Percentiles rank a stretch among this genome's conserved stretches.
phyloP scores from a whole-genome alignment of 2,329 filamentous ascomycete species.

The Alternaria burnsii region DNA sequence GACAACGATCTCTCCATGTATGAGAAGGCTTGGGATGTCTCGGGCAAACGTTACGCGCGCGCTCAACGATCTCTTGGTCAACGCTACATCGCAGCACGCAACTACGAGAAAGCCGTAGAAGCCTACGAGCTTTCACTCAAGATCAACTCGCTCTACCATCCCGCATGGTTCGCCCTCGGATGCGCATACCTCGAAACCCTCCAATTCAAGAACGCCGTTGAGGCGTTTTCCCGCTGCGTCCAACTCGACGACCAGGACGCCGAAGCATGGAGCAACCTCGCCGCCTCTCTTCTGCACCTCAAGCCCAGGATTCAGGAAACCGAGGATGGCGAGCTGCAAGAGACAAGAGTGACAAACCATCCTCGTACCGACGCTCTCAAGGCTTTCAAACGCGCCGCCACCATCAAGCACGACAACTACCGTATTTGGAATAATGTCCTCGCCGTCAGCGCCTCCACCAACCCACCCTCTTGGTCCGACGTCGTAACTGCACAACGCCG shows the following conservation, averaged over 20 bases:
- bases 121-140: slow-evolving; percentile 81
- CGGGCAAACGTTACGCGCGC: slow-evolving; percentile 79
- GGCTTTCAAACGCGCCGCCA: slow-evolving; percentile 87
- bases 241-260: slow-evolving; percentile 88
- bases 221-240: slow-evolving; percentile 84
- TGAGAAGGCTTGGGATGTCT: slow-evolving; percentile 87
- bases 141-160: slow-evolving; percentile 81
- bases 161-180: slow-evolving; percentile 89
- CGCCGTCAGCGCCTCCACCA: slow-evolving; percentile 80
- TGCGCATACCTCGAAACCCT: slow-evolving; percentile 84
- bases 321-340: slow-evolving; percentile 49
- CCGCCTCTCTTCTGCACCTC: slow-evolving; percentile 78
- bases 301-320: slow-evolving; percentile 57
- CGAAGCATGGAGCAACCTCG: slow-evolving; percentile 93
- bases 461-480: slow-evolving; percentile 77
- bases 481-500: slow-evolving; percentile 77
- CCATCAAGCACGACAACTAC: slow-evolving; percentile 84
- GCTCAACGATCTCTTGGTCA: slow-evolving; percentile 89
- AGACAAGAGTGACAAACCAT: slow-evolving; percentile 48
- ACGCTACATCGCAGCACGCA: slow-evolving; percentile 72
- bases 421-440: slow-evolving; percentile 98
- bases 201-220: slow-evolving; percentile 78
- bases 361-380: slow-evolving; percentile 77
- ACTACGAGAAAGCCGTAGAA: slow-evolving; percentile 74
- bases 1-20: slow-evolving; percentile 79